phyloP scores from a whole-genome alignment of 2,329 filamentous ascomycete species.

The Rhynchosporium agropyri region DNA sequence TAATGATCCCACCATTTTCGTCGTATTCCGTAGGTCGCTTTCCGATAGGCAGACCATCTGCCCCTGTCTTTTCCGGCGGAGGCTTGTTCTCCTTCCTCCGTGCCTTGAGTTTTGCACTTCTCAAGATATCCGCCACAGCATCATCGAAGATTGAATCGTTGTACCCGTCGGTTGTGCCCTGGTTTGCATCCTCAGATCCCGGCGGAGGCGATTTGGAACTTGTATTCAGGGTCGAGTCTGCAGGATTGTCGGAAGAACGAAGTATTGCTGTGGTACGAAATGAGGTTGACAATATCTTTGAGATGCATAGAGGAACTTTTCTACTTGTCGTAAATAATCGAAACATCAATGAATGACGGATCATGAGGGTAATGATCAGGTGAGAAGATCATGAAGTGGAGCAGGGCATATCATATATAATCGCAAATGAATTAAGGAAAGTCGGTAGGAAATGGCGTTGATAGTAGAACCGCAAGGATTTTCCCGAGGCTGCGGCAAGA shows the following conservation, averaged over 20 bases:
- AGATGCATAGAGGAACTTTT: slow-evolving; percentile 17
- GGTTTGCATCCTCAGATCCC: background rate
- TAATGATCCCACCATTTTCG: too few species aligned
- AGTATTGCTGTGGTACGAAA: background rate
- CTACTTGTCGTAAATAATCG: slow-evolving; percentile 26
- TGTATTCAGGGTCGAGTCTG: too few species aligned
- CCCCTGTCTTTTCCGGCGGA: too few species aligned
- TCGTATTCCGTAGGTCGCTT: too few species aligned
- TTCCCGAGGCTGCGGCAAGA: background rate
- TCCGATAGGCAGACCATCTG: too few species aligned
- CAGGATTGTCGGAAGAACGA: background rate
- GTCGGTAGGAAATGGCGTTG: too few species aligned
- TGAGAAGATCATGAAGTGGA: background rate
- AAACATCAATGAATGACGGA: slow-evolving; percentile 31
- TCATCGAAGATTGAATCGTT: background rate
- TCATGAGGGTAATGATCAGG: background rate
- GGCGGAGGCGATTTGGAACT: background rate
- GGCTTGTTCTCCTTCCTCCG: background rate
- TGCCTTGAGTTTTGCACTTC: background rate
- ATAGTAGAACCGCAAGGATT: too few species aligned
- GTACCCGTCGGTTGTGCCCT: too few species aligned
- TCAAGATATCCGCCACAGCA: slow-evolving; percentile 1
- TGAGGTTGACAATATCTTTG: background rate
- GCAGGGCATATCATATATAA: too few species aligned
- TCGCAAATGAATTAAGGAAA: too few species aligned